Percentiles rank a stretch among this genome's conserved stretches.
phyloP scores from a whole-genome alignment of 208 protist genomes.

The Trypanosoma boissoni region DNA sequence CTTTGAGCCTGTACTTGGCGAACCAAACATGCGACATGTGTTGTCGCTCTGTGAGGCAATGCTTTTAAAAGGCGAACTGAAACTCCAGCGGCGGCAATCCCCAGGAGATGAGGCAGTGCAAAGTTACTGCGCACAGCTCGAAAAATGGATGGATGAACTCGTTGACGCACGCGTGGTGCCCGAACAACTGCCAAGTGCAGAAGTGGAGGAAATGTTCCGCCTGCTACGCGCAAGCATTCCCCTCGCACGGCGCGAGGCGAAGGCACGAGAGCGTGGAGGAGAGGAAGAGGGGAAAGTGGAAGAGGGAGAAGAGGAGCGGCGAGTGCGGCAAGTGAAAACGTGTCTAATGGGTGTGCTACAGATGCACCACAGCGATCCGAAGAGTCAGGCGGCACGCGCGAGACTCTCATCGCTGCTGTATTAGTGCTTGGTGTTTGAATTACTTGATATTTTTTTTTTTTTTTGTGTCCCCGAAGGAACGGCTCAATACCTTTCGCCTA shows the following conservation, averaged over 20 bases:
- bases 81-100: not conserved
- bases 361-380: conserved; percentile 55
- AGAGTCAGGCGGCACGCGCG: conserved; percentile 58
- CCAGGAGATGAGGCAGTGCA: not conserved
- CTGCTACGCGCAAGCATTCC: conserved; percentile 6
- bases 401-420: conserved; percentile 72
- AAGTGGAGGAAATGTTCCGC: conserved; percentile 25
- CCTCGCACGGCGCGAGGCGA: not conserved
- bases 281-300: not conserved
- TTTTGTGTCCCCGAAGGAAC: conserved; percentile 5
- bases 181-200: conserved; percentile 19
- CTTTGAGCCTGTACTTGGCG: conserved; percentile 57
- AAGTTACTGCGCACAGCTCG: not conserved
- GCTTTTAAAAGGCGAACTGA: conserved; percentile 53
- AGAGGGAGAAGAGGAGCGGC: conserved; percentile 20
- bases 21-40: conserved; percentile 45
- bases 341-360: conserved; percentile 63
- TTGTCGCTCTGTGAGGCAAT: conserved; percentile 68
- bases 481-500: too few relatives aligned
- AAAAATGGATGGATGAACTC: conserved; percentile 24
- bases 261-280: not conserved
- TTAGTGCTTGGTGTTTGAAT: too few relatives aligned
- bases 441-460: too few relatives aligned
- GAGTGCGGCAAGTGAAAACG: conserved; percentile 53
- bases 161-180: conserved; percentile 22